Conservation (phyloP, 2,329 filamentous ascomycete species). For the Aspergillus glaucus region DNA sequence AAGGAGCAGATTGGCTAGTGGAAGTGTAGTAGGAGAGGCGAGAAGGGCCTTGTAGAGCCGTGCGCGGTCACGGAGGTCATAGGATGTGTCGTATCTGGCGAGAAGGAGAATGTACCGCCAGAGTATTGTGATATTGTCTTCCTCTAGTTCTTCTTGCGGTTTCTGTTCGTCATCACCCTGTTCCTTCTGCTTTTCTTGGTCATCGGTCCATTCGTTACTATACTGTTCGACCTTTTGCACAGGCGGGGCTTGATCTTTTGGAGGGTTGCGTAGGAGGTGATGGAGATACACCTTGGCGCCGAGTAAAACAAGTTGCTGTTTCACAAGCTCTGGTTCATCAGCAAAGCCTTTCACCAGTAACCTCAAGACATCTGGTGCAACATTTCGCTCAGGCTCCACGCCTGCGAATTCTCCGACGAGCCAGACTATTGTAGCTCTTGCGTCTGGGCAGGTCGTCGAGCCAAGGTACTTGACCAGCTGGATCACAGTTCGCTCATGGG, state of each 20-base stretch:
- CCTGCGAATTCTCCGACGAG: slow-evolving; percentile 91
- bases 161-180: slow-evolving; percentile 22
- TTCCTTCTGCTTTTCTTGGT: slow-evolving; percentile 19
- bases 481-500: slow-evolving; percentile 79
- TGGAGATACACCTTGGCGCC: slow-evolving; percentile 97
- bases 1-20: slow-evolving; percentile 83
- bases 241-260: slow-evolving; percentile 16
- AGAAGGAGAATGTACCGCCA: slow-evolving; percentile 83
- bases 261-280: slow-evolving; percentile 56
- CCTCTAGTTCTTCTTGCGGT: slow-evolving; percentile 24
- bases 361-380: slow-evolving; percentile 84
- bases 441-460: slow-evolving; percentile 76
- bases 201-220: slow-evolving; percentile 26
- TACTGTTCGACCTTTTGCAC: slow-evolving; percentile 22
- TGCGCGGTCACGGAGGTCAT: slow-evolving; percentile 86
- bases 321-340: slow-evolving; percentile 76
- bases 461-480: slow-evolving; percentile 87
- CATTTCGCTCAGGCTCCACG: slow-evolving; percentile 72
- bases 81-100: slow-evolving; percentile 87
- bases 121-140: slow-evolving; percentile 64
- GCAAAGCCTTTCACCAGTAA: slow-evolving; percentile 81
- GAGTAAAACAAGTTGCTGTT: slow-evolving; percentile 83
- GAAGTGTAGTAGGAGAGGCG: slow-evolving; percentile 63
- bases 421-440: slow-evolving; percentile 93
- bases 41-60: slow-evolving; percentile 83